These are phyloP conservation scores for Juglanconis juglandina DNA, from an alignment of 2,329 filamentous ascomycete genomes.

Conservation along the genomic window DNA sequence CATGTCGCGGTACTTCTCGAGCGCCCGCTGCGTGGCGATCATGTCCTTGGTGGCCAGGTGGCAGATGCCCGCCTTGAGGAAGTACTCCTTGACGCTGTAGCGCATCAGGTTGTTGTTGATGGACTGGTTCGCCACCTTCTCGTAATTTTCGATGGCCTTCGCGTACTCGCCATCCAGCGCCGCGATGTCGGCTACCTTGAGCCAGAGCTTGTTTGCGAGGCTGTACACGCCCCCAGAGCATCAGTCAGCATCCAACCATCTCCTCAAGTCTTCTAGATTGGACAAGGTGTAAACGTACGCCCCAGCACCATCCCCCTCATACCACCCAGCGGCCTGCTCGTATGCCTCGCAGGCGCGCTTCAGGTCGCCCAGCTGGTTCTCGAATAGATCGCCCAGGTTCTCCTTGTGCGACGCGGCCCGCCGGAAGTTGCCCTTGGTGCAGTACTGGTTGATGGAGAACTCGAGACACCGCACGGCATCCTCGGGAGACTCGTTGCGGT, in stretches of 20 bases:
- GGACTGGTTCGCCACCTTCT: constrained; percentile 73
- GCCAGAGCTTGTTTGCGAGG: constrained; percentile 86
- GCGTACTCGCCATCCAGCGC: constrained; percentile 81
- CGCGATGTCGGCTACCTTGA: constrained; percentile 86
- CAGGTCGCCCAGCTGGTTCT: constrained; percentile 74
- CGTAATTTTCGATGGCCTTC: constrained; percentile 77
- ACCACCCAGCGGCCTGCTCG: constrained; percentile 83
- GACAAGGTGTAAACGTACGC: constrained; percentile 54
- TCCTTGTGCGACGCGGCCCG: constrained; percentile 89
- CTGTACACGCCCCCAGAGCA: constrained; percentile 36
- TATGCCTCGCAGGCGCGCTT: constrained; percentile 79
- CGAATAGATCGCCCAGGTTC: constrained; percentile 79
- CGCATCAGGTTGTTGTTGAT: constrained; percentile 90
- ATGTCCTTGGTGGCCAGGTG: constrained; percentile 72
- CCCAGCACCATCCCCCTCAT: constrained; percentile 78
- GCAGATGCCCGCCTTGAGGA: constrained; percentile 91
- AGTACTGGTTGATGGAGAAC: constrained; percentile 80
- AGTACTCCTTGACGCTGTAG: constrained; percentile 92
- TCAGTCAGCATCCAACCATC: background rate
- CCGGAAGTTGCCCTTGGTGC: constrained; percentile 83
- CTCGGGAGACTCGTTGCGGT: constrained; percentile 78
- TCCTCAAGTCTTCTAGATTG: no score
- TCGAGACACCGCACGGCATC: constrained; percentile 79
- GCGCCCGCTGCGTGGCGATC: constrained; percentile 72
- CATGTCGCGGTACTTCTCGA: constrained; percentile 77